phyloP scores from a whole-genome alignment of 1,139 yeast species.

The Candida sp. region DNA sequence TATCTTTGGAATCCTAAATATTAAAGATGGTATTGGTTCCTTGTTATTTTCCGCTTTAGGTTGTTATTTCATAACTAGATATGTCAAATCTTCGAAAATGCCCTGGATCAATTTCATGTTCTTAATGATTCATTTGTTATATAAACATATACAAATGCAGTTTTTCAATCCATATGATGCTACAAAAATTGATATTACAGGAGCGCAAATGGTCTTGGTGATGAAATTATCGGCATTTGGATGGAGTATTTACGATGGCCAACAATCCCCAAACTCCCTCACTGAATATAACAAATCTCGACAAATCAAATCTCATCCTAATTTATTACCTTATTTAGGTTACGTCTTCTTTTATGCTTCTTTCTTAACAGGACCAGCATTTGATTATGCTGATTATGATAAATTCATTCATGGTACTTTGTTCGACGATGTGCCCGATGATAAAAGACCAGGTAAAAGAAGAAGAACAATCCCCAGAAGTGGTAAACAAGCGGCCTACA shows the following conservation, averaged over 20 bases:
- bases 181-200: constrained; percentile 77
- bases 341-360: constrained; percentile 93
- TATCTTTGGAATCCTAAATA: constrained; percentile 70
- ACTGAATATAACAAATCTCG: constrained; percentile 55
- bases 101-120: constrained; percentile 85
- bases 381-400: constrained; percentile 85
- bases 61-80: constrained; percentile 69
- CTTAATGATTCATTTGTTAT: constrained; percentile 74
- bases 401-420: constrained; percentile 77
- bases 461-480: constrained; percentile 79
- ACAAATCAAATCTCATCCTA: constrained; percentile 64
- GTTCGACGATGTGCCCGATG: constrained; percentile 75
- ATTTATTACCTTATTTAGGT: constrained; percentile 68
- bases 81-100: constrained; percentile 65
- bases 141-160: constrained; percentile 70
- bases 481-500: constrained; percentile 65
- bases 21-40: constrained; percentile 65
- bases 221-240: constrained; percentile 93
- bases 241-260: constrained; percentile 90
- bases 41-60: constrained; percentile 64
- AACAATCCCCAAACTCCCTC: constrained; percentile 26
- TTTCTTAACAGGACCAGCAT: constrained; percentile 90
- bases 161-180: constrained; percentile 57
- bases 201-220: constrained; percentile 95
- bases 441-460: constrained; percentile 58